Base-by-base conservation (phyloP, 2,329 filamentous ascomycete genomes). In the Alternaria alternata region DNA sequence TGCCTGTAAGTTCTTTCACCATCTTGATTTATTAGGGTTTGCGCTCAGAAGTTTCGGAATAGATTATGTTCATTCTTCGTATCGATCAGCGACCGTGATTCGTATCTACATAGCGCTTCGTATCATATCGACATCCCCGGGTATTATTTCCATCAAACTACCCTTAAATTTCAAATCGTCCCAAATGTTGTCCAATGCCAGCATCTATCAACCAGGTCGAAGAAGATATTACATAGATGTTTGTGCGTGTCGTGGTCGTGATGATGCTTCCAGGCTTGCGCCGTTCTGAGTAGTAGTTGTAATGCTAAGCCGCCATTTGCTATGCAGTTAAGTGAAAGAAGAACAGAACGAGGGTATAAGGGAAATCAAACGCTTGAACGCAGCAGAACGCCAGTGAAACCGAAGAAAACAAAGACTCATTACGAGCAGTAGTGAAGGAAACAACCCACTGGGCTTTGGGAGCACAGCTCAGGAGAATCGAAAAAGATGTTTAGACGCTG, bases 401-500 rank as follows among this genome's bases (percentile, higher is more conserved):
- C 48, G 39, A 60, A 49, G 65, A 60, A 48, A 51, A 51, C 26
- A 42, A 24, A 56, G 43, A 43, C 64, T 48, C 53, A 66, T 67
- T 66, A 65, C 16, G 62, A 65, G 48, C 42, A 39, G 39, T 48
- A 42, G 38, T 14, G 22, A 24, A 48, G 44, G 20, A 59, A 68
- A 67, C 12, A 42, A 68, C 62, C 70, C 67, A 71, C 65, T 47
- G 73, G 72, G 70, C 72, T 47, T 49, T 55, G 6, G 46, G 74
- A 77, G 75, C 75, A 38, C 75, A 72, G 75, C 75, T 77, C 74
- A 18, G 26, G 42, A 54, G 63, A 69, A 70, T 61, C 46, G 47
- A 62, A 65, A 28, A 42, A 16, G 20, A 44, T 18, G 14, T 28
- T 80, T 68, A 85, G 9, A 85, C 81, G 64, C 81, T 84, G 54